Evolutionary conservation across 805 yeast genomes (phyloP), one percentile per base, ranked within the genome.

Genomic region (Alloascoidea africana): DNA sequence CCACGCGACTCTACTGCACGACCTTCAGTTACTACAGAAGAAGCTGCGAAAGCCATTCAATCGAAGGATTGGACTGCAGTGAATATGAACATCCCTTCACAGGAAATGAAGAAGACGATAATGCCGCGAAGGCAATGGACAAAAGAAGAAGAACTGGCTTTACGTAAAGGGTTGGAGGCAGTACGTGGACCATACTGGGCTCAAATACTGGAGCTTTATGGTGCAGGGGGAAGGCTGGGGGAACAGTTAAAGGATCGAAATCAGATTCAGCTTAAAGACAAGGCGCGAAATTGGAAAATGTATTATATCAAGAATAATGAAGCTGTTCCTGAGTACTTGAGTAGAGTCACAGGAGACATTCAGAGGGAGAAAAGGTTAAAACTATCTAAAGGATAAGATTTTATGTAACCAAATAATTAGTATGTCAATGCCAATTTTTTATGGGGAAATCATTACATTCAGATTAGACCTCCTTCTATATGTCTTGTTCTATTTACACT

Each of bases 251-350:
- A 85, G 56, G 82, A 85, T 53, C 66, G 98, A 52, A 78, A 81
- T 3, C 94, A 86, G 50, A 84, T 89, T 14, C 98, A 91, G 53
- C 65, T 91, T 41, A 91, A 91, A 55, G 98, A 91, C 54, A 91
- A 91, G 54, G 97, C 97, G 0, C 69, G 98, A 46, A 91, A 91
- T 53, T 81, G 96, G 85, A 91, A 91, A 54, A 70, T 87, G 71
- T 76, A 77, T 45, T 85, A 79, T 53, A 60, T 86, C 41, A 82
- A 85, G 50, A 69, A 23, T 23, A n/a, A n/a, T n/a, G 30, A n/a
- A 23, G 30, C 8, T 8, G 30, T 23, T 23, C 30, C 30, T 23
- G 30, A 23, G 30, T 23, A 23, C n/a, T 23, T 23, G n/a, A 23
- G 30, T 23, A 23, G n/a, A n/a, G 30, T 23, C 8, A 23, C 30